These are phyloP conservation scores for Bifiguratus adelaidae DNA, from an alignment of 192 early-diverging fungal species.

Conservation along the genomic window DNA sequence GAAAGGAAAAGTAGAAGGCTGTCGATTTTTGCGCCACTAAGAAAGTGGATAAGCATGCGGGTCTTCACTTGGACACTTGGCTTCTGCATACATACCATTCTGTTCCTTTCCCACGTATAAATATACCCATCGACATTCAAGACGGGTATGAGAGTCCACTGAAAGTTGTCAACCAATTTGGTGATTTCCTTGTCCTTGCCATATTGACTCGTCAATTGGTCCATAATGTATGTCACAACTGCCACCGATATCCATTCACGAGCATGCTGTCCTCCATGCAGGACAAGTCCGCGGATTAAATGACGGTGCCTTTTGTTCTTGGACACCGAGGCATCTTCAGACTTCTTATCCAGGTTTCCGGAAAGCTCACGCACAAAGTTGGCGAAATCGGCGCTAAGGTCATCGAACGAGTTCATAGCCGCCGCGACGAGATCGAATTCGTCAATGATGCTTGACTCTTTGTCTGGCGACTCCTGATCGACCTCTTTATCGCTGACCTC, in stretches of 20 bases:
- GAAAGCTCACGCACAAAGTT: too few species aligned
- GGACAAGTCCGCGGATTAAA: conserved; percentile 22
- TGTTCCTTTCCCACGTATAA: conserved; percentile 36
- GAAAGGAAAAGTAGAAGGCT: conserved; percentile 36
- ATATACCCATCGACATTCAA: conserved; percentile 55
- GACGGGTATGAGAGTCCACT: conserved; percentile 47
- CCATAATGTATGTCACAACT: conserved; percentile 39
- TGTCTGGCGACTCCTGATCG: conserved; percentile 5
- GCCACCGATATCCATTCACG: conserved; percentile 27
- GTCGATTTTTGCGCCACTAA: conserved; percentile 53
- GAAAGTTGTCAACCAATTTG: conserved; percentile 30
- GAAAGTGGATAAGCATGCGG: not conserved
- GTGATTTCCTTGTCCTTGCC: conserved; percentile 33
- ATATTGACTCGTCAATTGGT: conserved; percentile 32
- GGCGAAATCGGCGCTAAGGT: too few species aligned
- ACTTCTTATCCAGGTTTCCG: too few species aligned
- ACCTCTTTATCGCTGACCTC: not conserved
- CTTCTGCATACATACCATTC: conserved; percentile 23
- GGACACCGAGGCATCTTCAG: conserved; percentile 6
- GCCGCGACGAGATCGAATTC: not conserved
- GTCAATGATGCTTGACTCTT: conserved; percentile 1
- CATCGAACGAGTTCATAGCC: conserved; percentile 4
- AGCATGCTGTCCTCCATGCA: conserved; percentile 35
- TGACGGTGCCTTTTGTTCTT: conserved; percentile 2
- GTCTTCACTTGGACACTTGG: not conserved